Evolutionary conservation across 2,329 filamentous ascomycete genomes (phyloP).

Genomic region (Xylariaceae sp.): DNA sequence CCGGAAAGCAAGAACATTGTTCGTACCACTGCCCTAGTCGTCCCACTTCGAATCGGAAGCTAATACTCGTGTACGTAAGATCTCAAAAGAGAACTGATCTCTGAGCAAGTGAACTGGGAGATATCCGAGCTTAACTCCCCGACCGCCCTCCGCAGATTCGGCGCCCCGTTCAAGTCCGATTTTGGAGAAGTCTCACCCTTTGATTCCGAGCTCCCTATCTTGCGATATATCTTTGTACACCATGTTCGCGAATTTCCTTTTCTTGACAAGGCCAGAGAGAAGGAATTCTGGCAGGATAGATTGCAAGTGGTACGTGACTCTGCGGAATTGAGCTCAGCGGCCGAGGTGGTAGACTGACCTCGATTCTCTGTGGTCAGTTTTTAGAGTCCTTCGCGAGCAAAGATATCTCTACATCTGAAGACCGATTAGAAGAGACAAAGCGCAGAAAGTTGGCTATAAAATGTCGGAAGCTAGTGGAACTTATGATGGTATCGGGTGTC

Average conservation of each 20-base stretch:
- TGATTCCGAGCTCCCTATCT: constrained; percentile 87
- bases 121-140: constrained; percentile 91
- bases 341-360: constrained; percentile 4
- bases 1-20: constrained; percentile 98
- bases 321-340: background rate
- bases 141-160: constrained; percentile 90
- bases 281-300: constrained; percentile 99
- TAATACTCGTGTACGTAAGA: constrained; percentile 48
- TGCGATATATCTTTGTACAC: constrained; percentile 96
- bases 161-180: constrained; percentile 90
- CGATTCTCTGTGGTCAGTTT: constrained; percentile 56
- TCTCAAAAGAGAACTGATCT: constrained; percentile 91
- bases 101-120: constrained; percentile 83
- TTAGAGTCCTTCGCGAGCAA: constrained; percentile 96
- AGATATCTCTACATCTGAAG: constrained; percentile 94
- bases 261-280: constrained; percentile 91
- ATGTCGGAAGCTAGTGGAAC: constrained; percentile 89
- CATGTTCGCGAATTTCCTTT: constrained; percentile 98
- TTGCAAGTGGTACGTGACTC: constrained; percentile 72
- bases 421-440: constrained; percentile 94
- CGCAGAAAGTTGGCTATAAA: constrained; percentile 87
- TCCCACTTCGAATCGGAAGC: constrained; percentile 1
- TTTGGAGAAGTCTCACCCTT: constrained; percentile 88
- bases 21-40: constrained; percentile 10
- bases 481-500: constrained; percentile 99